Evolutionary conservation across 345 rosid species (phyloP).

Genomic region (Bretschneidera sinensis): DNA sequence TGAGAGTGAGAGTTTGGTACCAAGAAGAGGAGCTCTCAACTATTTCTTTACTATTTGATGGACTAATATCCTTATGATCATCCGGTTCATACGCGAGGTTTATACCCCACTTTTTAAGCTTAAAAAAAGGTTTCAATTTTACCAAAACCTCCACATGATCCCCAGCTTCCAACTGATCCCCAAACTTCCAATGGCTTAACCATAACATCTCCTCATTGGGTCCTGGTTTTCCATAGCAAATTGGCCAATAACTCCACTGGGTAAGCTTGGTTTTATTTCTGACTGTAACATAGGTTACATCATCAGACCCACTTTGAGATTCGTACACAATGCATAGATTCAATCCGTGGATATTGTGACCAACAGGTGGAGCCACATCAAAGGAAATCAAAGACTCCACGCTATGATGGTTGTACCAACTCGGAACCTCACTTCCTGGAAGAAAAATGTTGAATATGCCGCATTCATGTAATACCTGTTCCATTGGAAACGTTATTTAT

Average conservation of each 20-base stretch:
- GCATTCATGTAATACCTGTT: constrained; percentile 18
- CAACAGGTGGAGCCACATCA: not conserved
- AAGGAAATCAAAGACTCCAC: constrained; percentile 6
- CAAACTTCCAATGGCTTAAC: constrained; percentile 20
- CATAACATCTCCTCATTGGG: constrained; percentile 9
- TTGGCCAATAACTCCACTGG: constrained; percentile 15
- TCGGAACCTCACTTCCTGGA: constrained; percentile 19
- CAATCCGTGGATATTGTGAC: constrained; percentile 8
- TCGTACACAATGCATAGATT: constrained; percentile 10
- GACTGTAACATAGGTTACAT: not conserved
- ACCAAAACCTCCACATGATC: constrained; percentile 13
- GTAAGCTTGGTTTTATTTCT: constrained; percentile 6
- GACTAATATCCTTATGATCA: no score
- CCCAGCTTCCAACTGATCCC: constrained; percentile 14
- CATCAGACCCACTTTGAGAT: not conserved
- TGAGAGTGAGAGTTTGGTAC: not conserved
- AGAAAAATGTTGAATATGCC: constrained; percentile 17
- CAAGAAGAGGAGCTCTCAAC: not conserved
- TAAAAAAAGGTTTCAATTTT: not conserved
- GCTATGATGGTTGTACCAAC: not conserved
- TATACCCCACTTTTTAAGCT: constrained; percentile 8
- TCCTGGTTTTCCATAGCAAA: constrained; percentile 3
- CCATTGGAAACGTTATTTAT: not conserved
- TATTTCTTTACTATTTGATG: no score
- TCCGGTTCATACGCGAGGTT: constrained; percentile 4